Percentiles rank a stretch among this genome's conserved stretches.
Evolutionary conservation across 2,329 filamentous ascomycete species (phyloP).

Genomic region (Cladosporium sp.): DNA sequence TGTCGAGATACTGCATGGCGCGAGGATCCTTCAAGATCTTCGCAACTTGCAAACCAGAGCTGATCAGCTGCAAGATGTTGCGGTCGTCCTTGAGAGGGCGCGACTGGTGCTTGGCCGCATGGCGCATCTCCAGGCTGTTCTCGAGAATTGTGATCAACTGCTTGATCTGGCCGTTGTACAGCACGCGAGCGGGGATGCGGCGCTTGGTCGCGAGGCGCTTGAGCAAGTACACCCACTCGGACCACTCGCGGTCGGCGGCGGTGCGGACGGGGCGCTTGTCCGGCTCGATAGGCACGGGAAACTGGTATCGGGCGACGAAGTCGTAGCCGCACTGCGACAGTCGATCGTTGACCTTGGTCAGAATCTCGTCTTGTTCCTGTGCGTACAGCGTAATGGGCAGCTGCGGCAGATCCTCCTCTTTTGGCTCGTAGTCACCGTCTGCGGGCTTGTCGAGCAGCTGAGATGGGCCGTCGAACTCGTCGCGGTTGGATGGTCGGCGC

Average conservation of each 20-base stretch:
- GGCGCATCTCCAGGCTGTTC: conserved; percentile 83
- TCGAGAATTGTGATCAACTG: conserved; percentile 85
- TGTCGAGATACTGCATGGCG: conserved; percentile 78
- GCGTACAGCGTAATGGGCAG: conserved; percentile 78
- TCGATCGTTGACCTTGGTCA: conserved; percentile 77
- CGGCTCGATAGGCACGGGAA: conserved; percentile 77
- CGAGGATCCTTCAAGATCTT: conserved; percentile 81
- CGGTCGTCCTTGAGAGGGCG: conserved; percentile 82
- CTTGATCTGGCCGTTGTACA: conserved; percentile 86
- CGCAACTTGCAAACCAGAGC: conserved; percentile 80
- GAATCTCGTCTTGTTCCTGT: conserved; percentile 78
- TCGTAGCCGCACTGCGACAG: conserved; percentile 83
- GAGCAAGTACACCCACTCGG: conserved; percentile 84
- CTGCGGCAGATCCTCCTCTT: conserved; percentile 76
- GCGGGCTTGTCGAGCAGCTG: conserved; percentile 73
- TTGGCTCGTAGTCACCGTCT: conserved; percentile 66
- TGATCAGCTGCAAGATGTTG: conserved; percentile 83
- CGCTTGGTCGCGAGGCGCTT: conserved; percentile 83
- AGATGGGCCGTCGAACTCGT: conserved; percentile 85
- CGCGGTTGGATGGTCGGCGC: conserved; percentile 71
- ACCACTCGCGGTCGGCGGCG: conserved; percentile 80
- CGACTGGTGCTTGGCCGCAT: conserved; percentile 78
- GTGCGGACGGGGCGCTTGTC: conserved; percentile 75
- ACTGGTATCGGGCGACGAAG: conserved; percentile 88
- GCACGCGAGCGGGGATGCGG: conserved; percentile 74